phyloP scores from a whole-genome alignment of 495 filamentous ascomycete species.

The Jackrogersella multiformis region DNA sequence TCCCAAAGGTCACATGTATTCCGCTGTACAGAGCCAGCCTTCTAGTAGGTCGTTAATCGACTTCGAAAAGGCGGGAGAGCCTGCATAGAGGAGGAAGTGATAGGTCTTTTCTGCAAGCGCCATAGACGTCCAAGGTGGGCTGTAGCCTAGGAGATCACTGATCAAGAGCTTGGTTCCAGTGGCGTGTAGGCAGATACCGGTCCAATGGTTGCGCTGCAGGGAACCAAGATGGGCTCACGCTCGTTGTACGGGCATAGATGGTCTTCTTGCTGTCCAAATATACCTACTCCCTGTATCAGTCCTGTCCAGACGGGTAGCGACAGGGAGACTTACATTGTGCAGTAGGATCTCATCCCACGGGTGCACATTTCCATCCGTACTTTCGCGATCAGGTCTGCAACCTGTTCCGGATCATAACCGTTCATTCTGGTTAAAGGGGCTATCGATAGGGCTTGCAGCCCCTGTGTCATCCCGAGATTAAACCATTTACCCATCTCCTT shows the following conservation, averaged over 20 bases:
- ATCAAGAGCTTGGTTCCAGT: constrained; percentile 19
- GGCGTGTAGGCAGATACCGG: constrained; percentile 32
- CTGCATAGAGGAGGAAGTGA: constrained; percentile 29
- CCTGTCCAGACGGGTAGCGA: constrained; percentile 22
- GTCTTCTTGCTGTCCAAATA: constrained; percentile 58
- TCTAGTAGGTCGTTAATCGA: constrained; percentile 15
- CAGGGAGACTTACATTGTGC: constrained; percentile 70
- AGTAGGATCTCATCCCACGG: constrained; percentile 70
- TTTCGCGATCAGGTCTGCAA: constrained; percentile 67
- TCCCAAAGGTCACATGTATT: constrained; percentile 27
- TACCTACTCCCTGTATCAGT: constrained; percentile 54
- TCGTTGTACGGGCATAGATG: constrained; percentile 39
- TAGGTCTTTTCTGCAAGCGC: constrained; percentile 32
- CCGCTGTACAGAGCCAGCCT: constrained; percentile 19
- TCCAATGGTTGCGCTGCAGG: constrained; percentile 28
- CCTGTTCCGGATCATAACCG: constrained; percentile 70
- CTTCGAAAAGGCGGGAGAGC: constrained; percentile 27
- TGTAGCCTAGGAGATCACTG: constrained; percentile 20
- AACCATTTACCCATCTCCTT: constrained; percentile 86
- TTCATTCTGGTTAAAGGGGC: constrained; percentile 76
- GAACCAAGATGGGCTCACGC: constrained; percentile 37
- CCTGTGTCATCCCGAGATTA: constrained; percentile 76
- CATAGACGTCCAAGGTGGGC: constrained; percentile 22
- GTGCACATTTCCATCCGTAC: constrained; percentile 76
- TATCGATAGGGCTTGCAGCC: constrained; percentile 76